These are phyloP conservation scores for Lagenaria siceraria DNA, from an alignment of 306 rosid species.

Conservation along the genomic window DNA sequence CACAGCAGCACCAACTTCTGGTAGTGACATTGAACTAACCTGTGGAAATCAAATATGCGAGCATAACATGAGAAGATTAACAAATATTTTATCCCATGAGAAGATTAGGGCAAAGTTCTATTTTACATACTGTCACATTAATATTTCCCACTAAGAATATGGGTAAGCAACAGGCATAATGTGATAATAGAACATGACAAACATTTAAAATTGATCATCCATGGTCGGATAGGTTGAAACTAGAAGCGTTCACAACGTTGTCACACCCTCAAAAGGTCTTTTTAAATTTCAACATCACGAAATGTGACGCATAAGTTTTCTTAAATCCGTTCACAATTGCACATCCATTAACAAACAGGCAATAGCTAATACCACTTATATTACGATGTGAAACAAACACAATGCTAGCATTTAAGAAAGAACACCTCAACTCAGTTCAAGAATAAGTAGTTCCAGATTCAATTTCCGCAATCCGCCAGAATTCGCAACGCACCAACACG, in stretches of 20 bases:
- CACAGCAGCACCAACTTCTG: slow-evolving; percentile 67
- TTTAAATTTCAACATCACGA: not conserved
- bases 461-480: not conserved
- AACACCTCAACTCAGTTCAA: not conserved
- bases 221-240: not conserved
- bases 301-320: not conserved
- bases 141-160: not conserved
- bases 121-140: not conserved
- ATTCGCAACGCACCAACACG: not conserved
- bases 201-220: not conserved
- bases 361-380: not conserved
- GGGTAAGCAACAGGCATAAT: not conserved
- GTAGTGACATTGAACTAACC: slow-evolving; percentile 43
- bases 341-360: not conserved
- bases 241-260: not conserved
- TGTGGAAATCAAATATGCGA: slow-evolving; percentile 20
- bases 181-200: not conserved
- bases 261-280: not conserved
- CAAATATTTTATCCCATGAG: not conserved
- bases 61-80: not conserved
- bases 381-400: not conserved
- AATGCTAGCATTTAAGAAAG: not conserved
- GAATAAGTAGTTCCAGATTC: not conserved
- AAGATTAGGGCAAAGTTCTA: not conserved
- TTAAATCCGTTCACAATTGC: not conserved